Base-by-base conservation (phyloP, 2,329 filamentous ascomycete genomes). In the Cladophialophora yegresii region DNA sequence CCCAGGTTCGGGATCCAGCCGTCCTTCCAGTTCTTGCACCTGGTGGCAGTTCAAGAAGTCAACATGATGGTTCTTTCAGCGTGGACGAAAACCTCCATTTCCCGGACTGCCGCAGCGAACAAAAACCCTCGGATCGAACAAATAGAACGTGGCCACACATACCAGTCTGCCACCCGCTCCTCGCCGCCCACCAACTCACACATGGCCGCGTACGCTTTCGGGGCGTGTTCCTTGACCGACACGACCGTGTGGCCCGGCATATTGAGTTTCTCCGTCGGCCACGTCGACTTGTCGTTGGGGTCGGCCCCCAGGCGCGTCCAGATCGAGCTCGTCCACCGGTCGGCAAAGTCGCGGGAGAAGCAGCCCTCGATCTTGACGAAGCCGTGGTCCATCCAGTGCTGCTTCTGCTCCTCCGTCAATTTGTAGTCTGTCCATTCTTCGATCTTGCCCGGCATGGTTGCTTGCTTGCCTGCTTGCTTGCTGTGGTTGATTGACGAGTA, bases 1-100 rank as follows among this genome's bases (percentile, higher is more conserved):
- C 88, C 88, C 4, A 90, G 80, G 74, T 90, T 90, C 49, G 90
- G 86, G 70, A 90, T 90, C 61, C 89, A 82, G 3, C 82, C 82
- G 76, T 90, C 88, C 69, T 82, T 81, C 87, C 87, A 90, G n/a
- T 76, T 73, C 16, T 80, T 79, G 33, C 57, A 59, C 57, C 57
- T 59, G 6, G 7, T 4, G 4, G 2, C 28, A 26, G n/a, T 26
- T 4, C 10, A 33, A 30, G 26, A 49, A 13, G 23, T 50, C 56
- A 58, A 40, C 36, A 3, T 12, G 47, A 16, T 16, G 13, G 22
- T 50, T 50, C n/a, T n/a, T n/a, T n/a, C n/a, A n/a, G n/a, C n/a
- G n/a, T n/a, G n/a, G n/a, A n/a, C n/a, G n/a, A n/a, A n/a, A n/a
- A n/a, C n/a, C n/a, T n/a, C n/a, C n/a, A n/a, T n/a, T n/a, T n/a